Evolutionary conservation across 2,329 filamentous ascomycete genomes (phyloP), one percentile per base, ranked within the genome.

Genomic region (Dothideomycetidae sp.): DNA sequence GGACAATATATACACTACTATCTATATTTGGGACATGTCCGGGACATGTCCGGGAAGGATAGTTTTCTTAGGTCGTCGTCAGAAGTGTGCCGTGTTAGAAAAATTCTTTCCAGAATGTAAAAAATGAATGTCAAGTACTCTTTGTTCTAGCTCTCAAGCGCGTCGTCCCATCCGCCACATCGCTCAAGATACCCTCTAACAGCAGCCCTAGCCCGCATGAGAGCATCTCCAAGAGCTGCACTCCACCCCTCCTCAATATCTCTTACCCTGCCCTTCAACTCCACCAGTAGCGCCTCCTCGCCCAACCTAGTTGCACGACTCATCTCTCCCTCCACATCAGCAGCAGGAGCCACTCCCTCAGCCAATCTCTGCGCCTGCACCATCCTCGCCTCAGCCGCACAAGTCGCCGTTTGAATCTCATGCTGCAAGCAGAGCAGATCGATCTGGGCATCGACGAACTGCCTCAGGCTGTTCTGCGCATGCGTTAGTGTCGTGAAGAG

Each of bases 361-460:
- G 57, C 45, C 29, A 50, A 44, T 33, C 73, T 65, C 52, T 84
- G 73, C 0, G 73, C 71, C 53, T 83, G 78, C 46, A 79, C 66
- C 12, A 80, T 64, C 44, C 74, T 69, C 36, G 73, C 73, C 46
- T 75, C 75, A 5, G 81, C 79, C 32, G 68, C 68, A 53, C 82
- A 78, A 2, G 82, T 75, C 0, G 78, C 78, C 37, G 81, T 82
- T 53, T 84, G 83, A 37, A 93, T 84, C 58, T 94, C 85, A 51
- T 94, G 90, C 40, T 93, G 61, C 26, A 96, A 66, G 52, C 88
- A 96, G 15, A 93, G 67, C 21, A 94, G 65, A 52, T 94, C 94
- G 18, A 76, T 88, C 63, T 96, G 88, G 5, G 77, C 81, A 63
- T 96, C 90, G 51, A 96, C 94, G 59, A 93, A 96, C 56, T 96